Conservation (phyloP, 1,284 basidiomycete species). For the Salmacisia buchloeana region DNA sequence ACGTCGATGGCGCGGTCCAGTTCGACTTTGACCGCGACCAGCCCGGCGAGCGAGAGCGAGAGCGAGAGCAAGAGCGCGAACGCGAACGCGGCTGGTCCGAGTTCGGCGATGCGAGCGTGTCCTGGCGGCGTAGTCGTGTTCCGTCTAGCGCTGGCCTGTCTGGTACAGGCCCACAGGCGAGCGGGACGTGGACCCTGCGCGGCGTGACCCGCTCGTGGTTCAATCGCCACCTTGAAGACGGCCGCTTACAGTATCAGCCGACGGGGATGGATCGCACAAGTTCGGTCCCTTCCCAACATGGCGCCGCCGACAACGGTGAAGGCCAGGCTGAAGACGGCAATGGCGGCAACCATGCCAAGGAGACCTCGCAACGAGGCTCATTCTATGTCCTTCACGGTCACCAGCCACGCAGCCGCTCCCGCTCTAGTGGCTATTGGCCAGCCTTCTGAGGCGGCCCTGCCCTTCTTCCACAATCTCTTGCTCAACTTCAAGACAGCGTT, state of each 20-base stretch:
- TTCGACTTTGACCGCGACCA: not conserved
- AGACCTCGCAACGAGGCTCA: not conserved
- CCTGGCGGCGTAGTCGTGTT: not conserved
- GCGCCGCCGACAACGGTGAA: not conserved
- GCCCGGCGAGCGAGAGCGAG: not conserved
- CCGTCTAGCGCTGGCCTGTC: not conserved
- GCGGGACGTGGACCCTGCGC: not conserved
- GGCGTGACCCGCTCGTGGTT: conserved; percentile 5
- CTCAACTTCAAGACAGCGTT: not conserved
- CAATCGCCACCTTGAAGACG: not conserved
- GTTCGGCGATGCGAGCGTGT: not conserved
- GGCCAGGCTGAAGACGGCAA: not conserved
- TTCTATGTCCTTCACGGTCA: not conserved
- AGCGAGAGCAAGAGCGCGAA: not conserved
- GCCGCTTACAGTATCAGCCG: not conserved
- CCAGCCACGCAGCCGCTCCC: not conserved
- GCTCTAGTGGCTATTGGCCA: conserved; percentile 5
- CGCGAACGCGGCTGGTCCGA: too few relatives aligned
- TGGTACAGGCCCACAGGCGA: too few relatives aligned
- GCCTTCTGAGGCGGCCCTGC: not conserved
- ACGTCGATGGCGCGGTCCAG: conserved; percentile 2
- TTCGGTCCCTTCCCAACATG: not conserved
- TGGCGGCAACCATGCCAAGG: too few relatives aligned
- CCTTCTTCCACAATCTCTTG: too few relatives aligned
- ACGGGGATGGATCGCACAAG: too few relatives aligned